phyloP scores from a whole-genome alignment of 1,139 yeast genomes.

The Cylindricascospora bacillispora region DNA sequence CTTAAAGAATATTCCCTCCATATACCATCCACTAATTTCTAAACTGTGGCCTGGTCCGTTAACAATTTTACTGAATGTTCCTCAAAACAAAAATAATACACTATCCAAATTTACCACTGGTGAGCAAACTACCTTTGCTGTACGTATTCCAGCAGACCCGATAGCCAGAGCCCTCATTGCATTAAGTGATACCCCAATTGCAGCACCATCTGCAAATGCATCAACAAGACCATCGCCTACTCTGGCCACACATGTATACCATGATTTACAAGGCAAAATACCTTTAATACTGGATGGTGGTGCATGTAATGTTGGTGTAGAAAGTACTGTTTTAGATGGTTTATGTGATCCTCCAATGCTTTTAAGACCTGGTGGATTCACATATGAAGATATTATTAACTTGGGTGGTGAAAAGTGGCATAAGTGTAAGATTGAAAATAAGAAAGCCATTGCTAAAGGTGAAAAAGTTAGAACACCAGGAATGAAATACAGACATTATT shows the following conservation, averaged over 20 bases:
- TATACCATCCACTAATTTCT: slow-evolving; percentile 49
- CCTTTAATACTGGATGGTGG: slow-evolving; percentile 90
- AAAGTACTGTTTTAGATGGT: slow-evolving; percentile 90
- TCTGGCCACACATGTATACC: slow-evolving; percentile 66
- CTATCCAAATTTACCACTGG: slow-evolving; percentile 73
- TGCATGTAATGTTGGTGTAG: slow-evolving; percentile 78
- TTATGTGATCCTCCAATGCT: slow-evolving; percentile 72
- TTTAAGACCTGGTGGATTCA: slow-evolving; percentile 87
- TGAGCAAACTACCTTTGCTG: slow-evolving; percentile 81
- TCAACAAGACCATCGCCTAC: slow-evolving; percentile 95
- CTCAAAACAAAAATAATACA: slow-evolving; percentile 28
- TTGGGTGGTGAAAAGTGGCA: slow-evolving; percentile 60
- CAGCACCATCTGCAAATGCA: slow-evolving; percentile 97
- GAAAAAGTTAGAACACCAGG: slow-evolving; percentile 91
- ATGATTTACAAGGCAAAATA: slow-evolving; percentile 68
- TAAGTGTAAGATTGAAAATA: slow-evolving; percentile 44
- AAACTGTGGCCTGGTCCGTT: slow-evolving; percentile 95
- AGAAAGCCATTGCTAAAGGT: slow-evolving; percentile 46
- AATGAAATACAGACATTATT: slow-evolving; percentile 92
- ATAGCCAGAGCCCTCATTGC: slow-evolving; percentile 86
- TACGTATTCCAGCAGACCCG: slow-evolving; percentile 75
- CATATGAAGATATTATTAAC: slow-evolving; percentile 55
- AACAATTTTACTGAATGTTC: slow-evolving; percentile 69
- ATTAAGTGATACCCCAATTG: slow-evolving; percentile 76
- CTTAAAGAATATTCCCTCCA: slow-evolving; percentile 41